A percentile compares a stretch with the other conserved stretches of the same genome.
Evolutionary conservation across 2,329 filamentous ascomycete genomes (phyloP).

Genomic region (Lachnellula hyalina): DNA sequence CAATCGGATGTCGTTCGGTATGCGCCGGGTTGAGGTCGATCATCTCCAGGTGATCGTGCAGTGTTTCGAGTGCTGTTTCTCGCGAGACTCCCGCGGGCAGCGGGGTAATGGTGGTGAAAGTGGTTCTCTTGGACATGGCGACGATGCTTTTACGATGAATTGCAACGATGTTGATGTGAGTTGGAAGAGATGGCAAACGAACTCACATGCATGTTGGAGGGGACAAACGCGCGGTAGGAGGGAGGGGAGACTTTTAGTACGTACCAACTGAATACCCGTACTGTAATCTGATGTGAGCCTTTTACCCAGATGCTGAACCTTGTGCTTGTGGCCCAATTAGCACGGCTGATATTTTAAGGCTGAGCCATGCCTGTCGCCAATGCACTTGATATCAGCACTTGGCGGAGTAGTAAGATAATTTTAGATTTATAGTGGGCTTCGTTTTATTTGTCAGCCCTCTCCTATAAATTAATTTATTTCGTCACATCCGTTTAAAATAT

Average conservation of each 20-base stretch:
- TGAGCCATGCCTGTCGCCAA: too few species aligned
- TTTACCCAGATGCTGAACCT: background rate
- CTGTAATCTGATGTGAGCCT: background rate
- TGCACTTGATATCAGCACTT: too few species aligned
- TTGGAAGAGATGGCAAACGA: background rate
- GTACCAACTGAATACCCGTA: background rate
- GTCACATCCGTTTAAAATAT: too few species aligned
- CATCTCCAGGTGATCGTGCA: conserved; percentile 71
- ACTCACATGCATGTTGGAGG: background rate
- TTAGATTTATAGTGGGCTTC: too few species aligned
- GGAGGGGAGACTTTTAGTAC: too few species aligned
- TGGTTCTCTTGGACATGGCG: conserved; percentile 59
- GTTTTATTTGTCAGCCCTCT: too few species aligned
- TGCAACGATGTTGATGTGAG: background rate
- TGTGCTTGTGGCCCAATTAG: too few species aligned
- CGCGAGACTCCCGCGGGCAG: conserved; percentile 64
- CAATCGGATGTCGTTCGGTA: conserved; percentile 61
- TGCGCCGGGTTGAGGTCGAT: conserved; percentile 83
- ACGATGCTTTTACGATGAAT: background rate
- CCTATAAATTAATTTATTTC: too few species aligned
- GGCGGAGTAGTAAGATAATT: too few species aligned
- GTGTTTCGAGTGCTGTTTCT: conserved; percentile 64
- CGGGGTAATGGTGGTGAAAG: conserved; percentile 73
- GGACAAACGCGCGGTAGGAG: too few species aligned
- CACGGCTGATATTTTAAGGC: background rate